Base-by-base conservation (phyloP, 108 stramenopile species). In the Aureococcus anophagefferens region DNA sequence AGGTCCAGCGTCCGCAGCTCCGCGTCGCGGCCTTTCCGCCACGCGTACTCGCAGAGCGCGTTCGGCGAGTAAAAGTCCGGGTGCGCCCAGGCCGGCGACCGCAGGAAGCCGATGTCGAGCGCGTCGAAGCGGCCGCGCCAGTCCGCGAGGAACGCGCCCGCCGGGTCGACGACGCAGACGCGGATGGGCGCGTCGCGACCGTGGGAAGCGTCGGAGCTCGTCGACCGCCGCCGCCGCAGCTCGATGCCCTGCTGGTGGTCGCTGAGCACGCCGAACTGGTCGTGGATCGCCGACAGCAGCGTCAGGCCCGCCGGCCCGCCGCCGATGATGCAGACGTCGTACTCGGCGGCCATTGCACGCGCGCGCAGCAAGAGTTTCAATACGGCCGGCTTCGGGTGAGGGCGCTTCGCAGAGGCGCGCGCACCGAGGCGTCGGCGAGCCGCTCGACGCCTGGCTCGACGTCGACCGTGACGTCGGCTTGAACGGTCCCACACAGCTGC, bases 51-150 rank as follows among this genome's bases (percentile, higher is more conserved):
- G 33, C 87, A 67, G 30, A 90, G 73, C 3, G 85, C 69, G 64
- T 77, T 80, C 28, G 35, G 33, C 65, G 87, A 86, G 71, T 87
- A 90, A 32, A 80, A 36, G 70, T 87, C 76, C 9, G 87, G 86
- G 74, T 90, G 89, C 21, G 89, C 89, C 68, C 86, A 62, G 21
- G 81, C 80, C 11, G 89, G 87, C 7, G 89, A 88, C 5, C 89
- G 82, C 28, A 90, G 77, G 66, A 69, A 76, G 51, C 76, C 33
- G 72, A 90, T 90, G 5, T 75, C 72, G 30, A 90, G 74, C 13
- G 73, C 74, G 5, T 74, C 69, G 71, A 88, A 90, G 33, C 84
- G 78, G 4, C 67, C 69, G n/a, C 70, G 72, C 89, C 87, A 90
- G 0, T 36, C 44, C 28, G 64, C 44, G 71, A 90, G 32, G 86